Evolutionary conservation across 2,329 filamentous ascomycete species (phyloP).

Genomic region (Paracorniculantispora psalliotae): DNA sequence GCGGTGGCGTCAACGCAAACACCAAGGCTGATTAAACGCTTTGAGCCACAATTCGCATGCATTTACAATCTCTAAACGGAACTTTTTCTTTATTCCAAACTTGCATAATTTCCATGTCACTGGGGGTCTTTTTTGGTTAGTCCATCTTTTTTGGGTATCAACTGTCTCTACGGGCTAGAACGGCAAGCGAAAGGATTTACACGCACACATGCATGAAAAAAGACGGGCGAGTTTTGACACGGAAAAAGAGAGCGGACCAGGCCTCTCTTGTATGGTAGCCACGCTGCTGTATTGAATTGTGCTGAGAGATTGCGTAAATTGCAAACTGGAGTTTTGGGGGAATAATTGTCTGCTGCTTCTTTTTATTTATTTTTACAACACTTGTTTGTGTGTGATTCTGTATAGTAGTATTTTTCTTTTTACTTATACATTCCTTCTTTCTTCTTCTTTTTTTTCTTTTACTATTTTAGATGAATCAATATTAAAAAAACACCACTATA

Average conservation of each 20-base stretch:
- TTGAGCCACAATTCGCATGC: background rate
- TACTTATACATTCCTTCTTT: background rate
- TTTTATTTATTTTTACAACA: slow-evolving; percentile 10
- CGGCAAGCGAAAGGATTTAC: background rate
- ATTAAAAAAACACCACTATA: background rate
- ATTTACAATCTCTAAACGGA: background rate
- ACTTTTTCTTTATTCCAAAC: background rate
- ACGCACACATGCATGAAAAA: background rate
- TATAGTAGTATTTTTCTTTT: background rate
- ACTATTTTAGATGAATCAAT: background rate
- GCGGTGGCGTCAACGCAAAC: slow-evolving; percentile 39
- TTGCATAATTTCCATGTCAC: background rate
- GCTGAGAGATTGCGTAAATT: background rate
- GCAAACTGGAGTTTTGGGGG: slow-evolving; percentile 8
- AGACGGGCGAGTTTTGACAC: background rate
- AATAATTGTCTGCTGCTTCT: slow-evolving; percentile 11
- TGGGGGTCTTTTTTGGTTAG: background rate
- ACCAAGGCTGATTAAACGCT: slow-evolving; percentile 47
- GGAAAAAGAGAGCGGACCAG: background rate
- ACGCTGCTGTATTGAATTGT: background rate
- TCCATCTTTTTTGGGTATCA: slow-evolving; percentile 4
- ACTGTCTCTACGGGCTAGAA: slow-evolving; percentile 4
- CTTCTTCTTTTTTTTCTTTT: background rate
- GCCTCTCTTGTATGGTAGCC: background rate
- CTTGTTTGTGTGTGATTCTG: slow-evolving; percentile 11